Base-by-base conservation (phyloP, 2,329 filamentous ascomycete genomes). In the Pseudogymnoascus sp. region DNA sequence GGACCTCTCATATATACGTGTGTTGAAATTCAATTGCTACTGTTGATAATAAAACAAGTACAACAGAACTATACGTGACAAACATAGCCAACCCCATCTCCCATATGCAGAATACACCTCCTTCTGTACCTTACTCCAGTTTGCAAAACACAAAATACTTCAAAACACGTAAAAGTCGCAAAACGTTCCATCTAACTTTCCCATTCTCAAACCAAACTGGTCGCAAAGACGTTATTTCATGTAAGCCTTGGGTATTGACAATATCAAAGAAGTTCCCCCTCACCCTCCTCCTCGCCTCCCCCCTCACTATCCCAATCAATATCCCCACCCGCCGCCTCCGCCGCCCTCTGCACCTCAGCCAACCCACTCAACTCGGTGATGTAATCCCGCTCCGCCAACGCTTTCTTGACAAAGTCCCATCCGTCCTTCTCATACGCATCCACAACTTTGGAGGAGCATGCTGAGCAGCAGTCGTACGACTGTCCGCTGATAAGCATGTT, bases 391-490 rank as follows among this genome's bases (percentile, higher is more conserved):
- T 93, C 88, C 65, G 86, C 84, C 12, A 95, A 75, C 0, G 90
- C 90, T 63, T 81, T 81, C 77, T 88, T 88, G 36, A 95, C 84
- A 72, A 96, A 96, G 0, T 79, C 83, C 90, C 90, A 96, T 0
- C 87, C 88, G 53, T 87, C 83, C 1, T 76, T 73, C 53, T 84
- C 80, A 72, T 93, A 95, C 0, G 85, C 84, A 0, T 82, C 79
- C 0, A 93, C 74, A 28, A 96, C 85, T 46, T 82, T 84, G 36
- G 83, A 82, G 66, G 88, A 91, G 71, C 91, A 96, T 1, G 89
- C 91, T 59, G 89, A 91, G 75, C 91, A 96, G 74, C 86, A 88
- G 63, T 91, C 87, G 73, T 93, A 96, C 0, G 89, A 88, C 68
- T 85, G 82, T 7, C 90, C 90, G 62, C 83, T 85, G 67, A 95